Evolutionary conservation across 164 flowering plant genomes (phyloP), one percentile per base, ranked within the genome.

Genomic region (Echeveria elegans): DNA sequence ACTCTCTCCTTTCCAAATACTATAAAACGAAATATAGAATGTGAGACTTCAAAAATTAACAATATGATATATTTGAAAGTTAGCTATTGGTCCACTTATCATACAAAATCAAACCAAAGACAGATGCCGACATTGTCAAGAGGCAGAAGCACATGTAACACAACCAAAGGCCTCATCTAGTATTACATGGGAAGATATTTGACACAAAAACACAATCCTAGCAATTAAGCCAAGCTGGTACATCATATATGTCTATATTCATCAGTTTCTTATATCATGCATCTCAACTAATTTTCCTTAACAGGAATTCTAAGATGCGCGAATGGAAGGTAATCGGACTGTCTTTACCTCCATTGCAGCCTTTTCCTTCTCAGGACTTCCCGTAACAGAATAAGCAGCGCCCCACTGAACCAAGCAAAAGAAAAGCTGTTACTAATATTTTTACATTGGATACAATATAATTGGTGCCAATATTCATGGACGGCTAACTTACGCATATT

Each of bases 1-100:
- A 92, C 70, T 95, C 99, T 76, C 99, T 85, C 67, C 82, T 74
- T 76, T 92, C 97, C 80, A 95, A 74, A 78, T 92, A 95, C 99
- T 94, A 50, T 77, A 82, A 30, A 70, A 67, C 28, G 73, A 64
- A 69, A 56, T 30, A 45, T 45, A 24, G 8, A 56, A 72, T 34
- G 45, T 26, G 37, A 60, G 53, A 37, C 6, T 24, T 19, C 38
- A 47, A 18, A 60, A 48, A 15, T 0, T 50, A 28, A 23, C 21
- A 15, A 36, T 7, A 34, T 12, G 24, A 5, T 38, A 2, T n/a
- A 7, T 37, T 6, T 29, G 37, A 15, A n/a, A 24, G 21, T 50
- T 52, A 15, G 28, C 6, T 21, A n/a, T n/a, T 50, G 30, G 52
- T 47, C 52, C n/a, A 47, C 21, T 47, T 16, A 16, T 47, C 52